Evolutionary conservation across 768 basidiomycete genomes (phyloP), one percentile per base, ranked within the genome.

Genomic region (Phylloporus sp.): DNA sequence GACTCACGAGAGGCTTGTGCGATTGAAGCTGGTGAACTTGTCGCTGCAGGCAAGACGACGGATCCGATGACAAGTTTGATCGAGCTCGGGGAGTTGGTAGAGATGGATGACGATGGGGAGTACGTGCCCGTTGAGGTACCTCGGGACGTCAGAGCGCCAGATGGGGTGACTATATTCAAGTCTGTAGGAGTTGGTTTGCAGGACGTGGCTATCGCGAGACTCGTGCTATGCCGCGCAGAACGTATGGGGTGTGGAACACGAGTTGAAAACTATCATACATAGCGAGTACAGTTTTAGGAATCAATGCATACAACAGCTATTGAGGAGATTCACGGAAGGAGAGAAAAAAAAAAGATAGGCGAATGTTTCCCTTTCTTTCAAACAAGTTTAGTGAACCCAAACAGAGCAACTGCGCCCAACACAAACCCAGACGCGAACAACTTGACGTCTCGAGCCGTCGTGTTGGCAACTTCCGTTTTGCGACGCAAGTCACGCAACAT

Each of bases 181-280:
- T 87, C 85, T 0, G 92, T 94, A 6, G 91, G 92, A 3, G 66
- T 92, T 6, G 89, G 86, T 1, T 66, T 89, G n/a, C 91, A 94
- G 57, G 92, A 95, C 54, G 86, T 89, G 5, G 86, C 83, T 0
- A 88, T 94, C 48, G 81, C 89, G 9, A 73, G 68, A 44, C 77
- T 84, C 3, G 79, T 91, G 2, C 75, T 90, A 3, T 66, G 75
- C 5, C 73, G 72, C 42, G 90, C 90, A 2, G 68, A 80, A 54
- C 58, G 69, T 43, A 65, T 74, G 57, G 72, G 71, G 1, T 53
- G 78, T 5, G 87, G 90, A 8, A 78, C 69, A 0, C 44, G 56
- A 0, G 66, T 89, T 18, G 50, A 58, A 9, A 57, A 67, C 43
- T 82, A 78, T 56, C 80, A 81, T 21, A 18, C 15, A 31, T 61